Conservation (phyloP, 192 early-diverging fungal genomes). For the Coemansia sp. region DNA sequence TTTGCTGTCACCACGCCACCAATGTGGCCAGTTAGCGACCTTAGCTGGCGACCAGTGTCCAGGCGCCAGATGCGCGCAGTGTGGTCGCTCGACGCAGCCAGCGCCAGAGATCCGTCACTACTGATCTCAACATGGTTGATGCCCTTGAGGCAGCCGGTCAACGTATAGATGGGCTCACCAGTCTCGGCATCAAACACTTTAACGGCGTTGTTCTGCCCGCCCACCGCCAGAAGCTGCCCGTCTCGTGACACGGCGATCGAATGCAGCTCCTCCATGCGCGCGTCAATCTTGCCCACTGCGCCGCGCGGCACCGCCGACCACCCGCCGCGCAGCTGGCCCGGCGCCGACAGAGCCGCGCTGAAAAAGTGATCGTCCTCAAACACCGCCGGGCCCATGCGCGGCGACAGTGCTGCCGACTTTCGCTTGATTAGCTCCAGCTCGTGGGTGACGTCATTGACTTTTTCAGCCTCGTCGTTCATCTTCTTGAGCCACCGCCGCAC, state of each 20-base stretch:
- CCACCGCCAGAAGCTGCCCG: conserved; percentile 72
- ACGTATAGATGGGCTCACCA: conserved; percentile 57
- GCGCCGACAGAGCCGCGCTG: conserved; percentile 17
- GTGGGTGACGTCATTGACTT: conserved; percentile 90
- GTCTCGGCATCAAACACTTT: conserved; percentile 75
- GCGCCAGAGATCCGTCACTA: conserved; percentile 38
- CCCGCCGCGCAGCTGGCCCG: conserved; percentile 11
- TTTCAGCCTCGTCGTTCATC: conserved; percentile 84
- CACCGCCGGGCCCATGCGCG: conserved; percentile 16
- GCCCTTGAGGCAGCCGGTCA: conserved; percentile 81
- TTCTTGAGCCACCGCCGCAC: conserved; percentile 89
- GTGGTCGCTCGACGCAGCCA: conserved; percentile 87
- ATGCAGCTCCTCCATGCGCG: conserved; percentile 68
- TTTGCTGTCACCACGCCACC: conserved; percentile 87
- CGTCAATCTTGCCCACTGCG: conserved; percentile 45
- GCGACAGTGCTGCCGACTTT: conserved; percentile 39
- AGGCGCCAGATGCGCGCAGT: conserved; percentile 85
- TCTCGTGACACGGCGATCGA: conserved; percentile 68
- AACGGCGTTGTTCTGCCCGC: conserved; percentile 77
- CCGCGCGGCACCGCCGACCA: conserved; percentile 32
- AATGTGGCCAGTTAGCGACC: conserved; percentile 92
- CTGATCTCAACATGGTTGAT: conserved; percentile 72
- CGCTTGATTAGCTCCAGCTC: conserved; percentile 75
- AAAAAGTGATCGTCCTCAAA: conserved; percentile 44
- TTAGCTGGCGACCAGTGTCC: conserved; percentile 73